These are phyloP conservation scores for Ambrosia trifida DNA, from an alignment of 129 eudicot genomes.

Conservation along the genomic window DNA sequence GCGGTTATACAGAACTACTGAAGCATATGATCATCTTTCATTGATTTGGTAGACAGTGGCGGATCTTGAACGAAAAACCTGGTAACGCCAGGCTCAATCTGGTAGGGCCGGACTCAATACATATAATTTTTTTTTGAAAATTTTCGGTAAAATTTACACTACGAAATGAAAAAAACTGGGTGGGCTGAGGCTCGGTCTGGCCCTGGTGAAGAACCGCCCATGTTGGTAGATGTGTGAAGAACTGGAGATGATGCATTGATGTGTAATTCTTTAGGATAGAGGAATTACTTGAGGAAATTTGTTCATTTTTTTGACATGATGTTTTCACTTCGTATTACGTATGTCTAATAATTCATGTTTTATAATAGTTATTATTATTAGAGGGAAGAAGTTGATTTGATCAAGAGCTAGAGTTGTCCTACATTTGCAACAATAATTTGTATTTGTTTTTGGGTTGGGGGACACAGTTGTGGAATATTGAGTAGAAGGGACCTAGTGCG, in stretches of 20 bases:
- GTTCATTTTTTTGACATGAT: slow-evolving; percentile 6
- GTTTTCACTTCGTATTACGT: slow-evolving; percentile 19
- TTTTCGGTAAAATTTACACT: too few relatives aligned
- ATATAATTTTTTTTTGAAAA: too few relatives aligned
- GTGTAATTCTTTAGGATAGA: neutral
- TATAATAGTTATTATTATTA: slow-evolving; percentile 3
- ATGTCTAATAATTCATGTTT: slow-evolving; percentile 4
- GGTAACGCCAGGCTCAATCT: too few relatives aligned
- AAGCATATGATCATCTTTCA: slow-evolving; percentile 16
- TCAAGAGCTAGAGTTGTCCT: slow-evolving; percentile 25
- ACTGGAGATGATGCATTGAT: neutral
- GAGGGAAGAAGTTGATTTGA: neutral
- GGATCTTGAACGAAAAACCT: too few relatives aligned
- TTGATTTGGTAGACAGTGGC: neutral
- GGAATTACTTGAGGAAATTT: slow-evolving; percentile 2
- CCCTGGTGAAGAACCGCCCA: too few relatives aligned
- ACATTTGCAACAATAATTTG: slow-evolving; percentile 15
- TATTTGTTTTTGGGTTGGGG: slow-evolving; percentile 22
- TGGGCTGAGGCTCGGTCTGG: too few relatives aligned
- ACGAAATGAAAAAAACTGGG: too few relatives aligned
- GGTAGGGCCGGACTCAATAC: too few relatives aligned
- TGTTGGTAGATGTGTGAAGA: neutral
- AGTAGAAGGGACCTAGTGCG: slow-evolving; percentile 17
- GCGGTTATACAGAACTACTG: neutral
- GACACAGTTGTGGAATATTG: slow-evolving; percentile 18